phyloP scores from a whole-genome alignment of 2,329 filamentous ascomycete species.

The Chaetothyriales sp. region DNA sequence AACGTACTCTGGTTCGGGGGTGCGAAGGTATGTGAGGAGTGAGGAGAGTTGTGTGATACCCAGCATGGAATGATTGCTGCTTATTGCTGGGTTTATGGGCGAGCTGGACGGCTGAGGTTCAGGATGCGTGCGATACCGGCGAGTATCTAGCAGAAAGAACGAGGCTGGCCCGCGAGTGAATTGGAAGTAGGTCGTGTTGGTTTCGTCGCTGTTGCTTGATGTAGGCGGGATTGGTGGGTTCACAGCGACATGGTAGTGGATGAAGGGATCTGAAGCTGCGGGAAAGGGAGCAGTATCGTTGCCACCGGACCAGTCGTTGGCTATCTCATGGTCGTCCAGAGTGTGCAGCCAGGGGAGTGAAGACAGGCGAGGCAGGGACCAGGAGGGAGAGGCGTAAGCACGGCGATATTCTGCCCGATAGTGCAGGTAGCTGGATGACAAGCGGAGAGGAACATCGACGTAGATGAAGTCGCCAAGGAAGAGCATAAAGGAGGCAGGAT shows the following conservation, averaged over 20 bases:
- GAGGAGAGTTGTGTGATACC: conserved; percentile 66
- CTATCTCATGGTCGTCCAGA: conserved; percentile 91
- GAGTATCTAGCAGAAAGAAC: conserved; percentile 90
- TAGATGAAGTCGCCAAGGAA: conserved; percentile 41
- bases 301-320: conserved; percentile 71
- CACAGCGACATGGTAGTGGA: conserved; percentile 67
- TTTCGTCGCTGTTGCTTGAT: conserved; percentile 31
- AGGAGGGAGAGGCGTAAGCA: conserved; percentile 91
- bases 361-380: conserved; percentile 52
- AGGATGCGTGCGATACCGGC: conserved; percentile 58
- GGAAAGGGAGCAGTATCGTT: conserved; percentile 70
- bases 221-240: conserved; percentile 60
- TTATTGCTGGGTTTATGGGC: conserved; percentile 4
- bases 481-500: conserved; percentile 52
- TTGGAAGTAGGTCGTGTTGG: conserved; percentile 66
- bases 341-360: conserved; percentile 96
- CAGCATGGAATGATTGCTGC: conserved; percentile 62
- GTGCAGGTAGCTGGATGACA: conserved; percentile 57
- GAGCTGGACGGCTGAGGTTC: conserved; percentile 9
- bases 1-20: conserved; percentile 60
- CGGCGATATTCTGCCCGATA: conserved; percentile 89
- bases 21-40: conserved; percentile 61
- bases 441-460: conserved; percentile 65
- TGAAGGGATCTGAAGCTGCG: conserved; percentile 69
- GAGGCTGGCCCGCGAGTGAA: conserved; percentile 83